Percentiles rank a stretch among this genome's conserved stretches.
These are phyloP conservation scores for Exsudoporus frostii DNA, from an alignment of 768 basidiomycete species.

Conservation along the genomic window DNA sequence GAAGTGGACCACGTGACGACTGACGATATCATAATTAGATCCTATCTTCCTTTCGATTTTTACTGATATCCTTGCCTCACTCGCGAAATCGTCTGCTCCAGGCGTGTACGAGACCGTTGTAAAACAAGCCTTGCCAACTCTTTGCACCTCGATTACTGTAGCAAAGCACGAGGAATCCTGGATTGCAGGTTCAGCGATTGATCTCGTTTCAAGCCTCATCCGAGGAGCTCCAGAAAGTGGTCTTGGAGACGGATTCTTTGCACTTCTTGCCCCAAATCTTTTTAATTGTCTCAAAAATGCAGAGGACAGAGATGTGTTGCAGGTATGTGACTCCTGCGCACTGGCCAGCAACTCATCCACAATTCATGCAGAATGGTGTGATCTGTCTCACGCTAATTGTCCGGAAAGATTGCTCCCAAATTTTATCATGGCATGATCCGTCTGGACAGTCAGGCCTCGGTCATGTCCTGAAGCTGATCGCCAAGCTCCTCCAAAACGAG, in stretches of 20 bases:
- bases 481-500: constrained; percentile 68
- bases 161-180: constrained; percentile 65
- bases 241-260: constrained; percentile 81
- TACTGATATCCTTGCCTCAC: constrained; percentile 70
- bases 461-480: constrained; percentile 70
- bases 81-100: constrained; percentile 57
- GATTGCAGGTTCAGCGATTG: constrained; percentile 77
- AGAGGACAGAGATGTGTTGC: constrained; percentile 84
- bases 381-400: constrained; percentile 78
- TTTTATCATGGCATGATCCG: constrained; percentile 70
- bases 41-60: constrained; percentile 86
- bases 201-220: constrained; percentile 71
- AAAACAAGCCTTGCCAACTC: constrained; percentile 65
- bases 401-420: constrained; percentile 81
- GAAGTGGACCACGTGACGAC: background rate
- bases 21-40: constrained; percentile 46
- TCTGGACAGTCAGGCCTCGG: constrained; percentile 74
- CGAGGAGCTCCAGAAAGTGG: constrained; percentile 59
- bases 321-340: constrained; percentile 41
- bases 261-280: constrained; percentile 66
- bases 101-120: constrained; percentile 73
- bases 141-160: constrained; percentile 62
- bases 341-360: background rate
- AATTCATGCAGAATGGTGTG: constrained; percentile 66
- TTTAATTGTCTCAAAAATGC: constrained; percentile 65